These are phyloP conservation scores for Rutidosis leptorrhynchoides DNA, from an alignment of 129 eudicot species.

Conservation along the genomic window DNA sequence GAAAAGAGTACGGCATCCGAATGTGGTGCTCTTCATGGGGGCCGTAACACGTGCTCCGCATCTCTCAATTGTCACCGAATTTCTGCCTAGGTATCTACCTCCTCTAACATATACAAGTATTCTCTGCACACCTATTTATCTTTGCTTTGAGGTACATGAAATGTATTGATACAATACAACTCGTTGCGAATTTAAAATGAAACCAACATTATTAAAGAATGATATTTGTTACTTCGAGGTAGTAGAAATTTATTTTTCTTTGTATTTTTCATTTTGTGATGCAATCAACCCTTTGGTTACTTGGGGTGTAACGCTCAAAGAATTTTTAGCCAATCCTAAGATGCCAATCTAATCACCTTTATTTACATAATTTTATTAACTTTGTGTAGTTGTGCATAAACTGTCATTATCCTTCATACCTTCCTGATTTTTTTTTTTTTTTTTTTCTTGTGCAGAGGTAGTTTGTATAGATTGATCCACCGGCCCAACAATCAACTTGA, in stretches of 20 bases:
- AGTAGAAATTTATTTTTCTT: background rate
- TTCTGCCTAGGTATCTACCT: slow-evolving; percentile 92
- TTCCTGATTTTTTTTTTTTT: background rate
- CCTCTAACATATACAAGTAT: background rate
- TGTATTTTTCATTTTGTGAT: background rate
- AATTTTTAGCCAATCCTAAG: background rate
- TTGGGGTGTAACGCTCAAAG: background rate
- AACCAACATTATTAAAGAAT: background rate
- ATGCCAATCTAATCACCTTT: background rate
- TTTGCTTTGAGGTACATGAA: background rate
- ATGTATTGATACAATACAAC: background rate
- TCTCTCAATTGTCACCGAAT: slow-evolving; percentile 89
- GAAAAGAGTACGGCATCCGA: slow-evolving; percentile 91
- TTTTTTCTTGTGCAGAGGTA: slow-evolving; percentile 68
- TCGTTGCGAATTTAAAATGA: background rate
- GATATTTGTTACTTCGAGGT: background rate
- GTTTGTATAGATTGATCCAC: slow-evolving; percentile 87
- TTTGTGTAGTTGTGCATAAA: background rate
- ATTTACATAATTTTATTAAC: background rate
- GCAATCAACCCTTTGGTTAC: background rate
- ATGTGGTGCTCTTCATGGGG: slow-evolving; percentile 96
- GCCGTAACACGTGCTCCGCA: slow-evolving; percentile 87
- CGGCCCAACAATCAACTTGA: slow-evolving; percentile 89
- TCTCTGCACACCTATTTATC: background rate
- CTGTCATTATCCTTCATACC: slow-evolving; percentile 1